A percentile compares a stretch with the other conserved stretches of the same genome.
phyloP scores from a whole-genome alignment of 805 yeast genomes.

The Ogataea allantospora region DNA sequence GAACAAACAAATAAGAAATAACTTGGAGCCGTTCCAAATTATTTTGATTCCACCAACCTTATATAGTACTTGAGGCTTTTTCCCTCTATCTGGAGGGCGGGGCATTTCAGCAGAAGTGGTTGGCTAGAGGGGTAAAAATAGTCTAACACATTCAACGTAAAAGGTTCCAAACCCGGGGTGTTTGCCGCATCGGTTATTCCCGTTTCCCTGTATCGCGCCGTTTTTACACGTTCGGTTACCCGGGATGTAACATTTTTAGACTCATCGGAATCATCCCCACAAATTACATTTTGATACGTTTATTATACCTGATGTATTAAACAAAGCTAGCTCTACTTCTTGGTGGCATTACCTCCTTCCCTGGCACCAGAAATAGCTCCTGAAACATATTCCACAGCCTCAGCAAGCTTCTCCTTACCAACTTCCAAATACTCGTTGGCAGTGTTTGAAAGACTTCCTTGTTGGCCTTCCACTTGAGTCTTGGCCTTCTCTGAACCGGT shows the following conservation, averaged over 20 bases:
- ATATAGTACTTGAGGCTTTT: conserved; percentile 3
- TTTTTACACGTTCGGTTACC: conserved; percentile 3
- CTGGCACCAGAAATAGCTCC: conserved; percentile 65
- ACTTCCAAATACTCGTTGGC: conserved; percentile 45
- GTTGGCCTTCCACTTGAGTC: conserved; percentile 14
- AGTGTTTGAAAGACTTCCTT: conserved; percentile 39
- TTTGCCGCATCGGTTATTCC: conserved; percentile 11
- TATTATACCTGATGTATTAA: no score
- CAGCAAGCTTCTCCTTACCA: conserved; percentile 47
- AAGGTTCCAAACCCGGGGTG: not conserved
- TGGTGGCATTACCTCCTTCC: conserved; percentile 30
- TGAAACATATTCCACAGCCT: conserved; percentile 52
- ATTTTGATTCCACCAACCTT: not conserved
- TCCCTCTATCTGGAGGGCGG: conserved; percentile 7
- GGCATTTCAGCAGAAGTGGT: not conserved
- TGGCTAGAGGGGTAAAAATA: conserved; percentile 6
- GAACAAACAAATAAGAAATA: conserved; percentile 3
- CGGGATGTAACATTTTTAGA: not conserved
- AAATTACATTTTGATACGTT: not conserved
- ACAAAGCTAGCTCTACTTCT: no score
- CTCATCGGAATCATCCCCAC: conserved; percentile 11
- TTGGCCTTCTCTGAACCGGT: conserved; percentile 47
- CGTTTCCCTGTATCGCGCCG: conserved; percentile 5
- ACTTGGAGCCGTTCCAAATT: not conserved
- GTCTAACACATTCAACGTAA: conserved; percentile 1